Conservation (phyloP, 208 protist genomes). For the Trichomonas vaginalis region DNA sequence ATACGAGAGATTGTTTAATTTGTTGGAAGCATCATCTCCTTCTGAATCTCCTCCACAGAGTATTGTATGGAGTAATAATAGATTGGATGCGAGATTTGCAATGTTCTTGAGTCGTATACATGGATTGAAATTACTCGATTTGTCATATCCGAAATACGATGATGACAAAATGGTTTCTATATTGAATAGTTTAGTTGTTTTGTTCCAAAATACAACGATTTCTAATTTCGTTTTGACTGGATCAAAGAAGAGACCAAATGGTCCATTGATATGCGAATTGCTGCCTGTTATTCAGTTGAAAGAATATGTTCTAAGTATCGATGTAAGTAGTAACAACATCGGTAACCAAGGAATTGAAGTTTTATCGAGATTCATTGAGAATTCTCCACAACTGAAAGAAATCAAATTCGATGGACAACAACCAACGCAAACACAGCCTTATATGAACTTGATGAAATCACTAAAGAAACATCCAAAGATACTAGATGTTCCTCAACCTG, state of each 20-base stretch:
- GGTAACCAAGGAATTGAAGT: neutral
- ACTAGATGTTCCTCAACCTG: neutral
- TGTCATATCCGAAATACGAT: neutral
- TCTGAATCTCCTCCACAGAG: neutral
- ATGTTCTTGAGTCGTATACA: neutral
- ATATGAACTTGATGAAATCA: neutral
- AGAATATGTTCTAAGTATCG: neutral
- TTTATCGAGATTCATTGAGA: neutral
- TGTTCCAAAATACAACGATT: neutral
- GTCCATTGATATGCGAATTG: neutral
- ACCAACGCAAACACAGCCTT: neutral
- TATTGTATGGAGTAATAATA: neutral
- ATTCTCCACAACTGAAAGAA: neutral
- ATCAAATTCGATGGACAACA: neutral
- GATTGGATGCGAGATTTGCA: neutral
- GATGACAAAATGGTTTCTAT: neutral
- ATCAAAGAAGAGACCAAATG: neutral
- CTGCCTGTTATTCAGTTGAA: neutral
- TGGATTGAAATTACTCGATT: neutral
- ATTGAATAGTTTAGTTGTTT: neutral
- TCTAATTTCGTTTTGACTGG: neutral
- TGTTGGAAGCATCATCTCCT: neutral
- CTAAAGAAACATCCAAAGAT: neutral
- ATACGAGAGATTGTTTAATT: neutral
- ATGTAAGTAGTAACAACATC: neutral